phyloP scores from a whole-genome alignment of 805 yeast genomes.

The Lipomyces japonicus region DNA sequence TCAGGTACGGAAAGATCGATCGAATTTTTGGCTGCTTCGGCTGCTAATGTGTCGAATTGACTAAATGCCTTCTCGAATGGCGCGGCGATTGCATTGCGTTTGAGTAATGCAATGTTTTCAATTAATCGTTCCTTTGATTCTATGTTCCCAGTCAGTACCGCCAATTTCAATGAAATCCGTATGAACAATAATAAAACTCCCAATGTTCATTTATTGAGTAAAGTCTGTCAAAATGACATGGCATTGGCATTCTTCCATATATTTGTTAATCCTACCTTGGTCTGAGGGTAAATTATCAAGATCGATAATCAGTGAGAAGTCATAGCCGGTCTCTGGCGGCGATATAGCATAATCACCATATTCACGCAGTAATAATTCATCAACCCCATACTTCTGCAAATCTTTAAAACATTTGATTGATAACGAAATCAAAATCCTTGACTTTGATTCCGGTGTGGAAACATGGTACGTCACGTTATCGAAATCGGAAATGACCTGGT shows the following conservation, averaged over 20 bases:
- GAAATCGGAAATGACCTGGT: slow-evolving; percentile 88
- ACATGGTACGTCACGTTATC: slow-evolving; percentile 94
- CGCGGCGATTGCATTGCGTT: slow-evolving; percentile 85
- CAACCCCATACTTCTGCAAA: slow-evolving; percentile 57
- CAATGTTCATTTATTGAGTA: no score
- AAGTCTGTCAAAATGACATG: no score
- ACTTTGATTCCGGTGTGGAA: slow-evolving; percentile 77
- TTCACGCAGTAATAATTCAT: slow-evolving; percentile 45
- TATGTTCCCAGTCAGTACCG: slow-evolving; percentile 18
- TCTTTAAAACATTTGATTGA: slow-evolving; percentile 76
- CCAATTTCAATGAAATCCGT: not conserved
- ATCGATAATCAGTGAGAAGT: slow-evolving; percentile 72
- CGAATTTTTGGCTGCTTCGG: slow-evolving; percentile 38
- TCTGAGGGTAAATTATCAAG: slow-evolving; percentile 43
- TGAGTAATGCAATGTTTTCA: slow-evolving; percentile 65
- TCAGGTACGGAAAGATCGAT: slow-evolving; percentile 43
- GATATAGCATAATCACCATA: slow-evolving; percentile 46
- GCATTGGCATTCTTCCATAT: not conserved
- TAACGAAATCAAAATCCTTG: slow-evolving; percentile 61
- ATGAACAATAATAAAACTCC: no score
- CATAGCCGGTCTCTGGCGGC: slow-evolving; percentile 71
- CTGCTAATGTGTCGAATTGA: slow-evolving; percentile 67
- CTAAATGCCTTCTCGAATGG: slow-evolving; percentile 85
- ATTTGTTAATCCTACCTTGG: slow-evolving; percentile 14
- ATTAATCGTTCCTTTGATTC: slow-evolving; percentile 55